phyloP scores from a whole-genome alignment of 495 filamentous ascomycete species.

The Trichoderma erinaceum region DNA sequence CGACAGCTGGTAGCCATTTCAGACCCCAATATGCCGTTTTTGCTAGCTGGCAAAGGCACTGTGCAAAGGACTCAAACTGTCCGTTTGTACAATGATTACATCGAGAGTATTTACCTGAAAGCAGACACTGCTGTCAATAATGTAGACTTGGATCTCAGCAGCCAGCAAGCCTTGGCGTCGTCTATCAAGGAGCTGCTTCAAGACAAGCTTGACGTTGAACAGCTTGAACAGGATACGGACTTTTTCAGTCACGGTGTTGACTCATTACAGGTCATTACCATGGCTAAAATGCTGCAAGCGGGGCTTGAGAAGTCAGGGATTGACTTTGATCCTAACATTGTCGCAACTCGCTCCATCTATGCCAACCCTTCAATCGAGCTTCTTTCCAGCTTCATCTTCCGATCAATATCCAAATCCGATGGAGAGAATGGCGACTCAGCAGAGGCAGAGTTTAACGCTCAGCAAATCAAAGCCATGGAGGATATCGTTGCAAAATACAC shows the following conservation, averaged over 20 bases:
- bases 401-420: not conserved
- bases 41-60: constrained; percentile 51
- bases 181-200: constrained; percentile 35
- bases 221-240: constrained; percentile 34
- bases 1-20: constrained; percentile 38
- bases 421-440: not conserved
- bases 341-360: not conserved
- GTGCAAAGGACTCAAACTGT: constrained; percentile 42
- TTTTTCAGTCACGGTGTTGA: constrained; percentile 45
- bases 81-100: constrained; percentile 47
- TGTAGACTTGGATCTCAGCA: constrained; percentile 23
- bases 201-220: constrained; percentile 23
- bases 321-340: not conserved
- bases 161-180: constrained; percentile 25
- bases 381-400: not conserved
- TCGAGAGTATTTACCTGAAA: constrained; percentile 43
- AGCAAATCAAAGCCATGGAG: not conserved
- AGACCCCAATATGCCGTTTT: constrained; percentile 44
- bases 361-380: not conserved
- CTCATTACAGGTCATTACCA: constrained; percentile 23
- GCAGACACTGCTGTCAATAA: not conserved
- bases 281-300: not conserved
- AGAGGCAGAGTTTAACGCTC: not conserved
- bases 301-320: not conserved
- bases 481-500: not conserved